These are phyloP conservation scores for Crucibulum laeve DNA, from an alignment of 768 basidiomycete genomes.

Conservation along the genomic window DNA sequence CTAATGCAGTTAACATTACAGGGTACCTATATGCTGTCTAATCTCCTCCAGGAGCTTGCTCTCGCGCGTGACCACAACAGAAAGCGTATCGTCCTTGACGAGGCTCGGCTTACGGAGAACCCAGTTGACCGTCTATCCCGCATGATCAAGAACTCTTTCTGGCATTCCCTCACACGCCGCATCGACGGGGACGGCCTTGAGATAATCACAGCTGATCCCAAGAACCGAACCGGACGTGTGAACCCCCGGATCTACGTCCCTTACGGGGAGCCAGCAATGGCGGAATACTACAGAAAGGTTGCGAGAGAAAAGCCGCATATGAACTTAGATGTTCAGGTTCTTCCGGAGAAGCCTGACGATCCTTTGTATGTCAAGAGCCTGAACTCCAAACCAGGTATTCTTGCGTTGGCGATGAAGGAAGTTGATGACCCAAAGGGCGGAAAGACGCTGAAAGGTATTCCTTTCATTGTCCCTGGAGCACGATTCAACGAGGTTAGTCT, in stretches of 20 bases:
- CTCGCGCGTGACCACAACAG: slow-evolving; percentile 92
- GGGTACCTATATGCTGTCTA: slow-evolving; percentile 99
- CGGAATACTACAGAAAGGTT: slow-evolving; percentile 90
- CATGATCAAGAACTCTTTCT: slow-evolving; percentile 98
- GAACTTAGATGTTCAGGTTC: slow-evolving; percentile 86
- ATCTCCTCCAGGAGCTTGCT: slow-evolving; percentile 97
- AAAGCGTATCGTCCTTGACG: slow-evolving; percentile 97
- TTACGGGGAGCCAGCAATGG: slow-evolving; percentile 89
- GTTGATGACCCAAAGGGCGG: slow-evolving; percentile 76
- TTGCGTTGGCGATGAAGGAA: slow-evolving; percentile 95
- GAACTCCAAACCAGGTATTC: slow-evolving; percentile 90
- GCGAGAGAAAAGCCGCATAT: slow-evolving; percentile 90
- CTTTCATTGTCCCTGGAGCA: slow-evolving; percentile 95
- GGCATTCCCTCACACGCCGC: slow-evolving; percentile 93
- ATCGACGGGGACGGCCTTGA: slow-evolving; percentile 98
- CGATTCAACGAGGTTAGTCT: slow-evolving; percentile 83
- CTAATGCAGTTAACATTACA: slow-evolving; percentile 24
- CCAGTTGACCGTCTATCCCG: slow-evolving; percentile 94
- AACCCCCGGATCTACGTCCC: slow-evolving; percentile 96
- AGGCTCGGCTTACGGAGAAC: slow-evolving; percentile 95
- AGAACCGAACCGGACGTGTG: slow-evolving; percentile 88
- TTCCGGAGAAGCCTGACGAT: slow-evolving; percentile 85
- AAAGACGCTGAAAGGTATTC: slow-evolving; percentile 85
- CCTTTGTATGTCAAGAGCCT: slow-evolving; percentile 86
- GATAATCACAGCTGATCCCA: slow-evolving; percentile 96